Conservation (phyloP, 2,329 filamentous ascomycete species). For the Sclerotinia subarctica region DNA sequence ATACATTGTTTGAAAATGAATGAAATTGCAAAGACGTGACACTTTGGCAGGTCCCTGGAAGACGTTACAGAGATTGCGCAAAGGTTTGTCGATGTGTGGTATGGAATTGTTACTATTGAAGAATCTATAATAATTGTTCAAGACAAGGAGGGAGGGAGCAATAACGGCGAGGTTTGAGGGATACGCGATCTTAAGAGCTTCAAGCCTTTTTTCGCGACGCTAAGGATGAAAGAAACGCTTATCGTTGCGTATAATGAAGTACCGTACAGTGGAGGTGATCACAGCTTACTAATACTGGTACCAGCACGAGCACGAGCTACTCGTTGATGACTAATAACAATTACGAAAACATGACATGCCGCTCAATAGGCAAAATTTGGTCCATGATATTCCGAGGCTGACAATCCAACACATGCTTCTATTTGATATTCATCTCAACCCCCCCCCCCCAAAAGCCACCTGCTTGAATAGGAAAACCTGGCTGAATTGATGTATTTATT, state of each 20-base stretch:
- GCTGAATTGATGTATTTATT: conserved; percentile 9
- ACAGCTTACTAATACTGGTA: too few species aligned
- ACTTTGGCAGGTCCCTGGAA: conserved; percentile 37
- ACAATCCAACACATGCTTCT: neutral
- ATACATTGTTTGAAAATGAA: conserved; percentile 36
- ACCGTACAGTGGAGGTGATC: neutral
- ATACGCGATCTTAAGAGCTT: conserved; percentile 13
- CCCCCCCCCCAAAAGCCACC: neutral
- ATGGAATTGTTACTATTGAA: conserved; percentile 10
- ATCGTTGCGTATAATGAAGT: conserved; percentile 7
- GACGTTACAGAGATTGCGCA: conserved; percentile 36
- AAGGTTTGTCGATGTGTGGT: conserved; percentile 35
- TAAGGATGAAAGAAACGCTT: conserved; percentile 24
- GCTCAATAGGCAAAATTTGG: neutral
- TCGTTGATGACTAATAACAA: conserved; percentile 1
- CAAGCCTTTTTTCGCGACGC: conserved; percentile 10
- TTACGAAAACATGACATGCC: conserved; percentile 7
- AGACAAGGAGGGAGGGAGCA: conserved; percentile 24
- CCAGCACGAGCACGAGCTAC: too few species aligned
- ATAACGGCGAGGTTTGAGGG: conserved; percentile 24
- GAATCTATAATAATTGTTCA: conserved; percentile 10
- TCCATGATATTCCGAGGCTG: conserved; percentile 9
- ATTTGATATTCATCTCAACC: neutral
- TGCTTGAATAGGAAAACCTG: neutral
- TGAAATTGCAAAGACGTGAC: conserved; percentile 35